phyloP scores from a whole-genome alignment of 228 moss, liverwort and hornwort genomes.

The Sphagnum fallax region DNA sequence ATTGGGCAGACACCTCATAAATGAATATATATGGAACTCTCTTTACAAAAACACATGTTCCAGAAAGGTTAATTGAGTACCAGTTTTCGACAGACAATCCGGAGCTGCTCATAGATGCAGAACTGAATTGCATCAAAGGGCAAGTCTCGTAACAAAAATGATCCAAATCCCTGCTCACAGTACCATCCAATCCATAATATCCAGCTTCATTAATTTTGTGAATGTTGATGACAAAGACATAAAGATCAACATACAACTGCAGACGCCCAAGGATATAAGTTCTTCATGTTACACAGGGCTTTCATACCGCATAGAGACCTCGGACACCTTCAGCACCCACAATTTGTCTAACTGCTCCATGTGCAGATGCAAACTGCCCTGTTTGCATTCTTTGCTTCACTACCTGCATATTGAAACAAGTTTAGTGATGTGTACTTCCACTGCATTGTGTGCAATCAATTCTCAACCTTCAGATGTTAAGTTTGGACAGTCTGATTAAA shows the following conservation, averaged over 20 bases:
- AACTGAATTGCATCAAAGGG: conserved; percentile 98
- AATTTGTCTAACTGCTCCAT: conserved; percentile 79
- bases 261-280: neutral
- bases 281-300: neutral
- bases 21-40: too few relatives aligned
- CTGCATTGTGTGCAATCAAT: neutral
- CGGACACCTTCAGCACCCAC: conserved; percentile 73
- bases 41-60: too few relatives aligned
- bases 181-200: neutral
- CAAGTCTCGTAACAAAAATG: conserved; percentile 86
- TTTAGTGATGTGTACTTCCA: neutral
- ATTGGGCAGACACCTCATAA: too few relatives aligned
- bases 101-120: conserved; percentile 94
- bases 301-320: conserved; percentile 85
- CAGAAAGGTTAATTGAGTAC: conserved; percentile 13
- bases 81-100: conserved; percentile 53
- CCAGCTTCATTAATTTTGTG: too few relatives aligned
- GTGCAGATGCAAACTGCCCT: conserved; percentile 85
- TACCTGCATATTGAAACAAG: conserved; percentile 38
- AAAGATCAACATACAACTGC: neutral
- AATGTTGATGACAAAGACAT: neutral
- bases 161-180: conserved; percentile 74
- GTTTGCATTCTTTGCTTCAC: conserved; percentile 99
- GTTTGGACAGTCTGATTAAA: neutral
- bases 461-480: neutral